Evolutionary conservation across 2,329 filamentous ascomycete species (phyloP), one percentile per base, ranked within the genome.

Genomic region (Beauveria pseudobassiana): DNA sequence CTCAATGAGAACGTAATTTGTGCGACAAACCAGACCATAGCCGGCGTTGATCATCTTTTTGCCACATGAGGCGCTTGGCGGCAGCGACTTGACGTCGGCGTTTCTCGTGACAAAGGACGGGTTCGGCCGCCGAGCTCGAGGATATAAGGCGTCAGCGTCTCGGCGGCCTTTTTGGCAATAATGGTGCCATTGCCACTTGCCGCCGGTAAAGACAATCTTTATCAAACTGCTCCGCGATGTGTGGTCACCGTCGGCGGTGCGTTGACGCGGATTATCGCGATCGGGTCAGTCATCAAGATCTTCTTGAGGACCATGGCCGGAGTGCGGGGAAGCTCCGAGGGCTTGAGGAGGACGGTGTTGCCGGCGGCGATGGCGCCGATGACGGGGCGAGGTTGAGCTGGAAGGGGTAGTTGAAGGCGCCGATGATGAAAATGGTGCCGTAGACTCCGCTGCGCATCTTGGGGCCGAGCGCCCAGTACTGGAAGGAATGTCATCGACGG

Each of bases 171-270:
- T 74, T 93, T 87, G 53, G 91, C 85, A 59, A 98, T 87, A 69
- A 98, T 93, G 71, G 88, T 91, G 70, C 90, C 95, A n/a, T 97
- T 91, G 30, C 73, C 78, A n/a, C 58, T 83, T 82, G 69, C 86
- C 87, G 60, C 95, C 95, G 1, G 95, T 99, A 78, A 96, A 99
- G 80, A 95, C 93, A 70, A 99, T 96, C 83, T n/a, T 97, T 98
- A 78, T 96, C 93, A 88, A 93, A 99, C 74, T 92, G 85, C 62
- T 93, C 86, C 40, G 98, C 82, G 50, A 98, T 78, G 14, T 86
- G 87, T 91, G 4, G 89, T 92, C 79, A n/a, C 96, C 91, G 4
- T 87, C 81, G 22, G 96, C 77, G 30, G 80, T 87, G 63, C 95
- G 72, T 97, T 95, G 67, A 97, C 80, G 63, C 91, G 84, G 42